Base-by-base conservation (phyloP, 2,329 filamentous ascomycete species). In the Ophiocordyceps polyrhachis-furcata region DNA sequence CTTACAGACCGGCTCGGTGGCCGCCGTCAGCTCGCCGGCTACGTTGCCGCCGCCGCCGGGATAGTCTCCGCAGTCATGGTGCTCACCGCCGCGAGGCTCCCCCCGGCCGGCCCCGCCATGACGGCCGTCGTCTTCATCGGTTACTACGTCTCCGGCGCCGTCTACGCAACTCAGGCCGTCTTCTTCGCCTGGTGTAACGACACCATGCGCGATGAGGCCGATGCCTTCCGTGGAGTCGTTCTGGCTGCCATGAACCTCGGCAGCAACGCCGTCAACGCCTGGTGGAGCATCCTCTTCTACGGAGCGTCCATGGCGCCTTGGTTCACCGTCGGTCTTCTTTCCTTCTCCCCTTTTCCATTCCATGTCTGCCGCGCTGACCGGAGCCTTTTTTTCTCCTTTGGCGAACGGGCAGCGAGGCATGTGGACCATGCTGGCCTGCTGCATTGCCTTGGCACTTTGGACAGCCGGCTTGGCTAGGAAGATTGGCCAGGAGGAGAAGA, bases 141-240 rank as follows among this genome's bases (percentile, higher is more conserved):
- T 4, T 83, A 82, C 51, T 83, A 83, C 57, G 79, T 74, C 73
- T 76, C 79, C 0, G 81, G 81, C 1, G 65, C 71, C 4, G 76
- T 83, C 0, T 84, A 84, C 51, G 79, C 80, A 0, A 81, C 79
- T 52, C 79, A 85, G 58, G 79, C 81, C 1, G 81, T 76, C 0
- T 83, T 84, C 51, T 84, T 85, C 51, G 80, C 81, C 0, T 84
- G 80, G 80, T 80, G 77, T 20, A 84, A 85, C 51, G 80, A 83
- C 52, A 74, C 76, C 2, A 72, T 81, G 62, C 68, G 76, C 8
- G 70, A 72, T 45, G 73, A 82, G 51, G 73, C 81, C 47, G 70
- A 72, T 19, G 68, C 76, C 41, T 71, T 79, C 50, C 66, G 81
- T 4, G 75, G 71, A 2, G 69, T 84, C 1, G 79, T 84, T 0